Percentiles rank a stretch among this genome's conserved stretches.
Evolutionary conservation across 768 basidiomycete species (phyloP).

Genomic region (Naganishia randhawae): DNA sequence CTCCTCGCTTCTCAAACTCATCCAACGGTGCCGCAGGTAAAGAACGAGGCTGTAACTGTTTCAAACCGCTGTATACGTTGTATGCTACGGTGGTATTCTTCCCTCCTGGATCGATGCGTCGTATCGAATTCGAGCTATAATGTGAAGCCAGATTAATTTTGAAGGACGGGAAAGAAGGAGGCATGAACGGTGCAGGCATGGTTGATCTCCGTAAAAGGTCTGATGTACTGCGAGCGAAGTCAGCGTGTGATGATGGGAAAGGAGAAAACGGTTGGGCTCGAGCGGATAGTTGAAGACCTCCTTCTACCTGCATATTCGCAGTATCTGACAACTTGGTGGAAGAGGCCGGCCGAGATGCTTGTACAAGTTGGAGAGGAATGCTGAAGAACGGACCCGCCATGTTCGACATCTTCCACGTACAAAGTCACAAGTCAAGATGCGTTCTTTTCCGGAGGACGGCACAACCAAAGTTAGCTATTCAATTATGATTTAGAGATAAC

Average conservation of each 20-base stretch:
- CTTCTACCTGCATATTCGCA: background rate
- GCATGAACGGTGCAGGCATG: slow-evolving; percentile 15
- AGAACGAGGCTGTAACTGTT: background rate
- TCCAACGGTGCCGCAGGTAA: background rate
- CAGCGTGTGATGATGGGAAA: slow-evolving; percentile 2
- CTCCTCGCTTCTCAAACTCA: slow-evolving; percentile 17
- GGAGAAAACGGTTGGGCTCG: background rate
- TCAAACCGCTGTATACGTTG: slow-evolving; percentile 8
- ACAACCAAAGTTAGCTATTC: background rate
- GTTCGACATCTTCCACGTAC: background rate
- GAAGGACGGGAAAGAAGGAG: slow-evolving; percentile 16
- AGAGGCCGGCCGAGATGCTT: background rate
- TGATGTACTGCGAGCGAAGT: background rate
- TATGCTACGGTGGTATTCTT: background rate
- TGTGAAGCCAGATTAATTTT: slow-evolving; percentile 6
- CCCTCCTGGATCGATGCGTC: background rate
- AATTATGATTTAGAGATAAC: background rate
- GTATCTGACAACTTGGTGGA: background rate
- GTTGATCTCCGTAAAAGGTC: slow-evolving; percentile 5
- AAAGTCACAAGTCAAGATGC: background rate
- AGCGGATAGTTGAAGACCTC: background rate
- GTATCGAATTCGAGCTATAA: slow-evolving; percentile 12
- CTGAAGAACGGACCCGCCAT: slow-evolving; percentile 6
- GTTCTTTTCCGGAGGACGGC: background rate
- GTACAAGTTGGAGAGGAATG: background rate